Evolutionary conservation across 2,329 filamentous ascomycete genomes (phyloP).

Genomic region (Xylaria sp.): DNA sequence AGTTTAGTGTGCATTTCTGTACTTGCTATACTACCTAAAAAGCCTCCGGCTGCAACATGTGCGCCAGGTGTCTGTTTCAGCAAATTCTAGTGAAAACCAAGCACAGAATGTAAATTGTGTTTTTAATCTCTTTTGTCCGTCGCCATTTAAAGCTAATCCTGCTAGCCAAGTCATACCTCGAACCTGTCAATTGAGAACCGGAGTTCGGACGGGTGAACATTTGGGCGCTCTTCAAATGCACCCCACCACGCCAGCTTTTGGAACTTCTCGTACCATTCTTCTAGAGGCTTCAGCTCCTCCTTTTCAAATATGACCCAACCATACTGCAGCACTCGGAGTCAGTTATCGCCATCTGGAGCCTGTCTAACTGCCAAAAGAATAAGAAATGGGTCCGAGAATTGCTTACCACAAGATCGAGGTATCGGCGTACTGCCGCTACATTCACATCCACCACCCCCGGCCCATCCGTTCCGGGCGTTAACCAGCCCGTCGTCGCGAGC

Average conservation of each 20-base stretch:
- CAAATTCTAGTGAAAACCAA: too few species aligned
- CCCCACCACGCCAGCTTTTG: constrained; percentile 39
- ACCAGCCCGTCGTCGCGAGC: constrained; percentile 37
- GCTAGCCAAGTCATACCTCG: not conserved
- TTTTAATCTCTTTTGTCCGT: not conserved
- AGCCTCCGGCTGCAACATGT: not conserved
- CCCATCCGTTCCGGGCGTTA: constrained; percentile 38
- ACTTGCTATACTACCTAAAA: too few species aligned
- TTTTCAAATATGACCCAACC: constrained; percentile 33
- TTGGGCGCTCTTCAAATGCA: constrained; percentile 35
- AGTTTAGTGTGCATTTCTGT: too few species aligned
- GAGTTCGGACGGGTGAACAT: constrained; percentile 30
- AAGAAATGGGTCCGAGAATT: too few species aligned
- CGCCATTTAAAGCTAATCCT: not conserved
- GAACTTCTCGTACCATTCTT: constrained; percentile 39
- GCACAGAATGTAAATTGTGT: too few species aligned
- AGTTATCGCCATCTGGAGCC: too few species aligned
- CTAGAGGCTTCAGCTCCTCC: constrained; percentile 29
- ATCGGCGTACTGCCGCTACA: constrained; percentile 36
- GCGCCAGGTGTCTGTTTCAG: constrained; percentile 5
- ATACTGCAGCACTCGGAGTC: constrained; percentile 17
- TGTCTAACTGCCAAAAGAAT: too few species aligned
- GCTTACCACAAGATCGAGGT: constrained; percentile 28
- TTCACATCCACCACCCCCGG: constrained; percentile 39
- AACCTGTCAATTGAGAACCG: constrained; percentile 21